These are phyloP conservation scores for Hanseniaspora hatyaiensis DNA, from an alignment of 805 yeast genomes.

Conservation along the genomic window DNA sequence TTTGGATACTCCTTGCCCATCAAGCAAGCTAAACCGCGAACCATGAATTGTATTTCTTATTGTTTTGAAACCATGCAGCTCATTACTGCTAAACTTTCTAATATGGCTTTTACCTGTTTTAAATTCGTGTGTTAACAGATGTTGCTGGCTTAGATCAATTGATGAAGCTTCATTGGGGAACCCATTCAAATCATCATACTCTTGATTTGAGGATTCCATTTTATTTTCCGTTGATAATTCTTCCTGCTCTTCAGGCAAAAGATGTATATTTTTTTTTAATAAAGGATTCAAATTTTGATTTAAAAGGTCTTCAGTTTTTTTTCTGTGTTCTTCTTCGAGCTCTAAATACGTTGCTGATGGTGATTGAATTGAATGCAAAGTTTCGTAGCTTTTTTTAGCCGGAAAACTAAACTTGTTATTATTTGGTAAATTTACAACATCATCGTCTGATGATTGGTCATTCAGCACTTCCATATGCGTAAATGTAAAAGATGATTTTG, in stretches of 20 bases:
- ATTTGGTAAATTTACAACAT: neutral
- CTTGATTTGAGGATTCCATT: neutral
- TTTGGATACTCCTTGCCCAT: neutral
- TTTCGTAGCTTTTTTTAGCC: slow-evolving; percentile 8
- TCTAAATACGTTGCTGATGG: slow-evolving; percentile 12
- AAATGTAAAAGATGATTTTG: too few species aligned
- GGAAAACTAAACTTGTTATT: neutral
- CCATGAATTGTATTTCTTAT: slow-evolving; percentile 14
- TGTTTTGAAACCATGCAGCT: neutral
- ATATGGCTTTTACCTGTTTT: slow-evolving; percentile 9
- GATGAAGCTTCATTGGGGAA: neutral
- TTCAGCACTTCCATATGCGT: neutral
- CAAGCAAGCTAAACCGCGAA: slow-evolving; percentile 2
- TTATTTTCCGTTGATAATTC: too few species aligned
- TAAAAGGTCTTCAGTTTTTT: slow-evolving; percentile 5
- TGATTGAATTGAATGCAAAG: slow-evolving; percentile 11
- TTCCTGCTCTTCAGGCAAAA: neutral
- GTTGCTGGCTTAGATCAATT: neutral
- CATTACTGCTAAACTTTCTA: slow-evolving; percentile 2
- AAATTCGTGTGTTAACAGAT: slow-evolving; percentile 4
- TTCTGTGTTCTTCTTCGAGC: slow-evolving; percentile 13
- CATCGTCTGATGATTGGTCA: slow-evolving; percentile 4
- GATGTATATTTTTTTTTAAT: neutral
- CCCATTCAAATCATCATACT: neutral
- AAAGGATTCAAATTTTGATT: neutral